Evolutionary conservation across 805 yeast species (phyloP), one percentile per base, ranked within the genome.

Genomic region (Candida morakotiae): DNA sequence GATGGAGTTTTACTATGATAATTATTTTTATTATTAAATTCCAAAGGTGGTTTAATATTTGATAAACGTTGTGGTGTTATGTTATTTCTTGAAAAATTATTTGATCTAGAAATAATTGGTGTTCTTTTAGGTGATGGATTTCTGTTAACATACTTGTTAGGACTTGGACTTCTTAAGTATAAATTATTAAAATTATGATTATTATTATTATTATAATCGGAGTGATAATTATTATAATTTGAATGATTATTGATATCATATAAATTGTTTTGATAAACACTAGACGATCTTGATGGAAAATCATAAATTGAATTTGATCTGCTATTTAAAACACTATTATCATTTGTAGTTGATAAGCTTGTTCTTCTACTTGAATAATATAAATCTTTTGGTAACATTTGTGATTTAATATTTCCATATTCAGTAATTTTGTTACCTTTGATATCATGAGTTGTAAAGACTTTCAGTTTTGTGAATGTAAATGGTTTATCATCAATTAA

Each of bases 381-480:
- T 2, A 25, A 9, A 10, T 34, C 31, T 19, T 25, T 17, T 14
- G 32, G 38, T 28, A 34, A 28, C 6, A 9, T 30, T 16, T 34
- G 38, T 9, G 38, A 34, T 17, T 34, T 22, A 14, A 26, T 27
- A 4, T 35, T 25, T 9, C 44, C 41, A 24, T 35, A 25, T 52
- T 57, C 25, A 49, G 48, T 9, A 51, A 56, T 21, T 56, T 59
- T 25, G 2, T 41, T 36, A 15, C 73, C 73, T 32, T 64, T 52
- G 14, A 60, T 46, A 46, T 76, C 77, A 47, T 79, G 84, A 9
- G 75, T 73, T 17, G 66, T 62, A 47, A 79, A 79, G 2, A 74
- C 58, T 36, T 64, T 69, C 52, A 68, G 48, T 34, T 57, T 58
- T 17, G 56, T 60, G 45, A 53, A 54, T 16, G 47, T 46, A 35